Conservation (phyloP, 2,329 filamentous ascomycete species). For the Alternaria postmessia region DNA sequence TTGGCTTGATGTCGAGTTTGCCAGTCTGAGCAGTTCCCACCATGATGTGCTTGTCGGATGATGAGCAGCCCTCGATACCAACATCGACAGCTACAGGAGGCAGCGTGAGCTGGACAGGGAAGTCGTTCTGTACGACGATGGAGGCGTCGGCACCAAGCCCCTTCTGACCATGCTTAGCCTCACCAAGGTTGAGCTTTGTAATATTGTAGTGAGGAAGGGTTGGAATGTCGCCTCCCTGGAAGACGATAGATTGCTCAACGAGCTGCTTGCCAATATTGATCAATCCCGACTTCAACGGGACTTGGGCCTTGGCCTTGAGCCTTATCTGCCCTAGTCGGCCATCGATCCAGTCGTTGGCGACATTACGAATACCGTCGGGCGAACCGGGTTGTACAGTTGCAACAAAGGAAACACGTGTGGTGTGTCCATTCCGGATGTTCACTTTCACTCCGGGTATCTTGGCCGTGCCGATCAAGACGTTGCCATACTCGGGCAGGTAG, state of each 20-base stretch:
- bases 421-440: conserved; percentile 78
- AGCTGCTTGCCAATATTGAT: conserved; percentile 79
- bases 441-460: conserved; percentile 77
- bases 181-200: conserved; percentile 78
- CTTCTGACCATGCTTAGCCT: conserved; percentile 65
- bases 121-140: conserved; percentile 75
- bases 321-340: conserved; percentile 76
- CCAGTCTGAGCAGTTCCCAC: conserved; percentile 79
- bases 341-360: conserved; percentile 89
- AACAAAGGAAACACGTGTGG: conserved; percentile 80
- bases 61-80: conserved; percentile 80
- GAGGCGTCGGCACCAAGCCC: conserved; percentile 84
- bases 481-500: conserved; percentile 82
- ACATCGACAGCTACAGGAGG: conserved; percentile 86
- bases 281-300: conserved; percentile 80
- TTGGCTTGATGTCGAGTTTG: conserved; percentile 71
- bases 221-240: conserved; percentile 80
- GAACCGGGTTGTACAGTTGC: conserved; percentile 79
- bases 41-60: conserved; percentile 75
- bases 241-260: conserved; percentile 75
- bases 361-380: conserved; percentile 75
- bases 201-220: conserved; percentile 83
- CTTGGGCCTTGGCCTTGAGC: conserved; percentile 75
- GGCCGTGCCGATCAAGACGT: conserved; percentile 79
- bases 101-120: conserved; percentile 77